Conservation (phyloP, 331 rosid genomes). For the Malus hybrid region DNA sequence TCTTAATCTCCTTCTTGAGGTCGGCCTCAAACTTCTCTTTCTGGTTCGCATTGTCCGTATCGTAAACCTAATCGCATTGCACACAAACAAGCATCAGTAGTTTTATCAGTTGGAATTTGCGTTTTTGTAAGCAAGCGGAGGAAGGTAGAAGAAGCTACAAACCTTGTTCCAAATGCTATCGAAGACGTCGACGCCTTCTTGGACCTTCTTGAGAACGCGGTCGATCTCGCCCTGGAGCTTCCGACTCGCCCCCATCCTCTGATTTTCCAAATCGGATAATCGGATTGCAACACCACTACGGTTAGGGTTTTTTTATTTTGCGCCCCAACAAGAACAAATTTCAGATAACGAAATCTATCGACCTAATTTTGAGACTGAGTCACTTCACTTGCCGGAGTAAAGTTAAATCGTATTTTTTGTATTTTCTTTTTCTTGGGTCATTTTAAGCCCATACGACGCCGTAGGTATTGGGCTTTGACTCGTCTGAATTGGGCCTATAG, state of each 20-base stretch:
- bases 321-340: not conserved
- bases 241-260: conserved; percentile 87
- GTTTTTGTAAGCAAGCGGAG: not conserved
- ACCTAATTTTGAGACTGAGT: not conserved
- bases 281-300: not conserved
- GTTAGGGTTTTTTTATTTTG: not conserved
- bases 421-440: not conserved
- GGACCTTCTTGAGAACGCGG: conserved; percentile 96
- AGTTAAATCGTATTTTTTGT: not conserved
- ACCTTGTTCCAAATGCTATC: conserved; percentile 99
- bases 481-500: not conserved
- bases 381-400: not conserved
- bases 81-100: not conserved
- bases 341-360: not conserved
- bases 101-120: not conserved
- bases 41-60: conserved; percentile 92
- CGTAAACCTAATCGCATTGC: conserved; percentile 58
- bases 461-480: not conserved
- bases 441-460: not conserved
- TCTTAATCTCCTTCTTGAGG: conserved; percentile 97
- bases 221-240: conserved; percentile 98
- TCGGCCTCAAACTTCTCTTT: conserved; percentile 99
- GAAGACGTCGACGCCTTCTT: conserved; percentile 94
- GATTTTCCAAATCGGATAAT: not conserved
- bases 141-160: not conserved